phyloP scores from a whole-genome alignment of 257 asterid genomes.

The Echites panduratus region DNA sequence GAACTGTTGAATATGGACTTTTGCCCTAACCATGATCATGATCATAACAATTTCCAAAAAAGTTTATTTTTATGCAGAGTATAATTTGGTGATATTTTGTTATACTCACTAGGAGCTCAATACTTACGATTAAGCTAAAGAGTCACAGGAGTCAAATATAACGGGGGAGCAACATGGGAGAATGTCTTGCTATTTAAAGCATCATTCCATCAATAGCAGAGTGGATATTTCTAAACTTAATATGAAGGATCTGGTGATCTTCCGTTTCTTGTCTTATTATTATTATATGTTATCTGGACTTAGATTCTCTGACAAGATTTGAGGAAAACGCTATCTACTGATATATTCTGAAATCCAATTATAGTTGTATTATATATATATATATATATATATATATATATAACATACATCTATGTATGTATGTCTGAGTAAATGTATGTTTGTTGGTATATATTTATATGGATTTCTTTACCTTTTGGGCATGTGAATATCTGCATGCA shows the following conservation, averaged over 20 bases:
- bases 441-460: too few species aligned
- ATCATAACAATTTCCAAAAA: background rate
- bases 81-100: background rate
- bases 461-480: background rate
- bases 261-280: background rate
- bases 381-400: background rate
- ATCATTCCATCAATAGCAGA: background rate
- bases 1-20: background rate
- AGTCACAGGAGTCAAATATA: background rate
- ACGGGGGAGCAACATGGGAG: too few species aligned
- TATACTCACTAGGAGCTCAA: background rate
- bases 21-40: background rate
- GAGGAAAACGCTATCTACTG: background rate
- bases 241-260: background rate
- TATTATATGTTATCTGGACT: too few species aligned
- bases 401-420: too few species aligned
- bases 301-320: background rate
- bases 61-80: background rate
- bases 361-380: background rate
- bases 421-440: too few species aligned
- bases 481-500: background rate
- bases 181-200: background rate
- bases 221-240: too few species aligned
- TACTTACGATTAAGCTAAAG: background rate
- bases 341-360: background rate